These are phyloP conservation scores for Trichoderma reesei DNA, from an alignment of 495 filamentous ascomycete genomes.

Conservation along the genomic window DNA sequence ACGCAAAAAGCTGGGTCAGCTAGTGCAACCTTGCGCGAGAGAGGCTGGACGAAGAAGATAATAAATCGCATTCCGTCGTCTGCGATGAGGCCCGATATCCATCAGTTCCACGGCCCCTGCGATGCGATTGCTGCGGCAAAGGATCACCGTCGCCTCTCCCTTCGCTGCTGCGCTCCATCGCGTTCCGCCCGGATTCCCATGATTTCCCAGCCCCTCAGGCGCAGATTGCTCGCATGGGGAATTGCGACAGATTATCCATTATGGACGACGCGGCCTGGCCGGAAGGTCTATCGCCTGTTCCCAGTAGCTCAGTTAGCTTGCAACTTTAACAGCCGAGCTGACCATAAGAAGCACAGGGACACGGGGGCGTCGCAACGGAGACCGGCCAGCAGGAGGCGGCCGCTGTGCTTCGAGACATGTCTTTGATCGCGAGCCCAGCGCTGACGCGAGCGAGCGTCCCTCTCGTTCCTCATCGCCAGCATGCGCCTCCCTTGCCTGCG, in stretches of 20 bases:
- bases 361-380: neutral
- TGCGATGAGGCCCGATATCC: neutral
- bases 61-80: neutral
- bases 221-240: neutral
- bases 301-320: conserved; percentile 2
- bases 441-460: neutral
- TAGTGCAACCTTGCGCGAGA: neutral
- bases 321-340: conserved; percentile 2
- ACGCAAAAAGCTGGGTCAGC: neutral
- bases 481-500: neutral
- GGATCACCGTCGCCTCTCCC: neutral
- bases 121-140: neutral
- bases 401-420: neutral
- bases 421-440: neutral
- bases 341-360: neutral
- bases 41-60: neutral
- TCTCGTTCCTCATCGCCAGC: neutral
- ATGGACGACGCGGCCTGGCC: neutral
- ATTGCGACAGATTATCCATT: neutral
- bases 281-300: neutral
- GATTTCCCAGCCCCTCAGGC: neutral
- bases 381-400: neutral
- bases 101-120: neutral
- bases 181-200: neutral
- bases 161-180: neutral